Evolutionary conservation across 2,329 filamentous ascomycete species (phyloP).

Genomic region (Trichoderma guizhouense): DNA sequence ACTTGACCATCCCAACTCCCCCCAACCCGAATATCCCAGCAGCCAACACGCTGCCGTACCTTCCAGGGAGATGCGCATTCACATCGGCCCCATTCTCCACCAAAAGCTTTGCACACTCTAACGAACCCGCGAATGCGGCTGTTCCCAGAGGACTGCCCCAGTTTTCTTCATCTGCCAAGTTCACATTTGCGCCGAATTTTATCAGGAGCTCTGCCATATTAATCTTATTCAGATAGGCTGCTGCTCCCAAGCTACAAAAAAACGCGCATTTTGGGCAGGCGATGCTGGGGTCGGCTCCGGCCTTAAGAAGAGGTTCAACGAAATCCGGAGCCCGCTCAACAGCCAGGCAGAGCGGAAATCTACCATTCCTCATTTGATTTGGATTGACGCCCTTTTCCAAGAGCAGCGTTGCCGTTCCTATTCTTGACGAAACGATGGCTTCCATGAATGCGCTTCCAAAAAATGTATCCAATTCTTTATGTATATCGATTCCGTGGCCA

Average conservation of each 20-base stretch:
- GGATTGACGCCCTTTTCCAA: not conserved
- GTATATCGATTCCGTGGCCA: not conserved
- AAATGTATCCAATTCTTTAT: not conserved
- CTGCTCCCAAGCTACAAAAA: not conserved
- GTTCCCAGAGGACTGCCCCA: not conserved
- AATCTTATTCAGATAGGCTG: accelerated
- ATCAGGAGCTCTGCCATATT: not conserved
- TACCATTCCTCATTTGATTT: not conserved
- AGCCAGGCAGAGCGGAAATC: not conserved
- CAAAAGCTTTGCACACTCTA: not conserved
- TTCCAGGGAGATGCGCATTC: not conserved
- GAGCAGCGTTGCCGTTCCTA: not conserved
- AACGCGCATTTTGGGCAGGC: accelerated
- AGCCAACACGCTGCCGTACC: not conserved
- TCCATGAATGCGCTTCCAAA: not conserved
- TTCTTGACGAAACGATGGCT: accelerated
- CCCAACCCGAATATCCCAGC: not conserved
- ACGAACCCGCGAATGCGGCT: not conserved
- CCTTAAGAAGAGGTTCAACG: not conserved
- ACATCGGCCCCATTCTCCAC: not conserved
- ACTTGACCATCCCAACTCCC: not conserved
- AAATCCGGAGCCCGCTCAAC: accelerated
- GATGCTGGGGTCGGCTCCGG: not conserved
- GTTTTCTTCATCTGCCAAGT: accelerated
- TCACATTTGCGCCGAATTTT: not conserved